Percentiles rank a stretch among this genome's conserved stretches.
Evolutionary conservation across 768 basidiomycete species (phyloP).

Genomic region (Saitozyma sp.): DNA sequence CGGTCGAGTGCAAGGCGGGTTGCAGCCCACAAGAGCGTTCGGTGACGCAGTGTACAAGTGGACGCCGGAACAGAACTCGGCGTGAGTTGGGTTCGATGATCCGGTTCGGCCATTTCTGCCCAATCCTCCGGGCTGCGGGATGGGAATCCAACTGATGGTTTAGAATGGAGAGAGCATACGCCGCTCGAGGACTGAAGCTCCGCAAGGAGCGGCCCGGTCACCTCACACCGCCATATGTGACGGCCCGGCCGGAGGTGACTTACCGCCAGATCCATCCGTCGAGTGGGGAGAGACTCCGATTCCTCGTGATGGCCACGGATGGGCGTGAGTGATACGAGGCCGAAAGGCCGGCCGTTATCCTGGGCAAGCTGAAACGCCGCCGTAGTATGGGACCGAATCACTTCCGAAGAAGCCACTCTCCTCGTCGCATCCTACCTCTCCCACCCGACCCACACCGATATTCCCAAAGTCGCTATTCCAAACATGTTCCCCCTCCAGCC

Average conservation of each 20-base stretch:
- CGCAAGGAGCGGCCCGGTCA: conserved; percentile 25
- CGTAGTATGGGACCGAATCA: conserved; percentile 51
- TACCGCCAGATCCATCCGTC: conserved; percentile 33
- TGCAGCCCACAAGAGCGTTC: conserved; percentile 51
- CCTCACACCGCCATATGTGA: conserved; percentile 49
- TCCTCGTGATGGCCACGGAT: conserved; percentile 51
- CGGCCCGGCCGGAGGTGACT: conserved; percentile 48
- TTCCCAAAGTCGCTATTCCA: conserved; percentile 37
- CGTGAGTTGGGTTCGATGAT: conserved; percentile 32
- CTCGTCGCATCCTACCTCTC: conserved; percentile 44
- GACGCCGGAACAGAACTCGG: conserved; percentile 35
- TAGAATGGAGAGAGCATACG: conserved; percentile 18
- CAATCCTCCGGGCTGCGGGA: no score
- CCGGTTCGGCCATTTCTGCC: no score
- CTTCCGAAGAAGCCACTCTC: conserved; percentile 49
- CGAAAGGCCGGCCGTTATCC: background rate
- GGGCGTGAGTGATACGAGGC: conserved; percentile 37
- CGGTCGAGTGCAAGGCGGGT: conserved; percentile 47
- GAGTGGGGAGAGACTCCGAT: conserved; percentile 42
- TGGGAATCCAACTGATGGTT: background rate
- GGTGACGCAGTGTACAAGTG: conserved; percentile 52
- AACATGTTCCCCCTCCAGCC: conserved; percentile 20
- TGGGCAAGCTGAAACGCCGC: background rate
- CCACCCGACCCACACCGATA: conserved; percentile 35
- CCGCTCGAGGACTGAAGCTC: conserved; percentile 18